Conservation (phyloP, 1,139 yeast species). For the Candida glucosophila region DNA sequence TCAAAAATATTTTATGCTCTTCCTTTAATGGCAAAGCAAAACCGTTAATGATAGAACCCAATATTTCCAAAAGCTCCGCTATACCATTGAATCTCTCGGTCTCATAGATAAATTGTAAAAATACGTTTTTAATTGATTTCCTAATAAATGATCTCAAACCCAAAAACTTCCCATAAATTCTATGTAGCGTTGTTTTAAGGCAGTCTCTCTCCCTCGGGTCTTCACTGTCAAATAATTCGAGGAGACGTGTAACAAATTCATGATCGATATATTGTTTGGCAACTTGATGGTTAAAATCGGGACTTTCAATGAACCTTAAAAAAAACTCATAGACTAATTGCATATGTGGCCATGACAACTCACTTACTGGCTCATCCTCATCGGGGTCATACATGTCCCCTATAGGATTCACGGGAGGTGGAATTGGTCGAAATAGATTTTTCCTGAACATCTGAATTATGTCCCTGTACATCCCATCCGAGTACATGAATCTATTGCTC, state of each 20-base stretch:
- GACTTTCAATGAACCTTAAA: constrained; percentile 84
- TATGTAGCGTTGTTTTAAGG: constrained; percentile 85
- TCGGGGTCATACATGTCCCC: constrained; percentile 97
- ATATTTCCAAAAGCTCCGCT: constrained; percentile 86
- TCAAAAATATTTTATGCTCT: constrained; percentile 87
- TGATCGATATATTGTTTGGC: constrained; percentile 95
- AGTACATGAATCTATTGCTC: constrained; percentile 70
- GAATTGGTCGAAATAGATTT: constrained; percentile 89
- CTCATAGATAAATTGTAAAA: constrained; percentile 88
- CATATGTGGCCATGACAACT: constrained; percentile 99
- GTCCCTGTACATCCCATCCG: constrained; percentile 84
- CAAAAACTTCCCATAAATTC: constrained; percentile 92
- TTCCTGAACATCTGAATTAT: constrained; percentile 86
- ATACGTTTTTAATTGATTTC: constrained; percentile 85
- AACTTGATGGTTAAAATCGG: constrained; percentile 86
- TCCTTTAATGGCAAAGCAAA: constrained; percentile 95
- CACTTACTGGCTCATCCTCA: constrained; percentile 96
- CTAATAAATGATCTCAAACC: constrained; percentile 87
- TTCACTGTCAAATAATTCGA: constrained; percentile 91
- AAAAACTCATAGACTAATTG: constrained; percentile 93
- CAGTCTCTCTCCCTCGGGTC: constrained; percentile 96
- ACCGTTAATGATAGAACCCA: constrained; percentile 95
- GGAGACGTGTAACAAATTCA: constrained; percentile 66
- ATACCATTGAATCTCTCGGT: constrained; percentile 95
- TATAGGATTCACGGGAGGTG: constrained; percentile 95